Evolutionary conservation across 2,329 filamentous ascomycete species (phyloP), one percentile per base, ranked within the genome.

Genomic region (Sclerotinia trifoliorum): DNA sequence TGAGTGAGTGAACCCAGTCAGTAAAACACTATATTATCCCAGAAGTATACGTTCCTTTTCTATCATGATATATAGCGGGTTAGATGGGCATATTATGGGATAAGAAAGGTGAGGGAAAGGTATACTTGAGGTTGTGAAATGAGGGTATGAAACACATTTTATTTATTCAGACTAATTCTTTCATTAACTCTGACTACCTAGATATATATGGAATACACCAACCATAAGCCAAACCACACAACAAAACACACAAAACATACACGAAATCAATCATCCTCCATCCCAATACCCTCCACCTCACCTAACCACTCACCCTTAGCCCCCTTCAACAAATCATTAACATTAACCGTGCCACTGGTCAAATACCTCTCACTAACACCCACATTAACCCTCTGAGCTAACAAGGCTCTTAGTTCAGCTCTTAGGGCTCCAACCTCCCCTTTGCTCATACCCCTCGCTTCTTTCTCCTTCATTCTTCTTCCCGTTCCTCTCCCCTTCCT

Each of bases 291-390:
- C 62, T 77, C 75, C 24, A 78, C 72, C 57, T 74, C 73, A 11
- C 77, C 77, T 6, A 78, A 65, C 65, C 77, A 78, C 24, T 78
- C 86, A 1, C 89, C 86, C 70, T 87, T 87, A 51, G 83, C 84
- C n/a, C 86, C 87, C 67, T 81, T 83, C 67, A 90, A 74, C 75
- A 97, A 78, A 73, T 92, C 84, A 64, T 89, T 89, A 7, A 97
- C 83, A 80, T 97, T 91, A n/a, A 97, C 86, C n/a, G 86, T 83
- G 0, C 93, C 92, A n/a, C 87, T 86, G 0, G 93, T 92, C 70
- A 97, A 82, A 79, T 97, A 98, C 75, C 85, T 86, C 80, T 94
- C 92, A 76, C 92, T 96, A 35, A 97, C 92, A 8, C 94, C 94
- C 21, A 93, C 84, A 76, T 97, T 97, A 67, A 97, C 86, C 69